These are phyloP conservation scores for Gliomastix tumulicola DNA, from an alignment of 2,329 filamentous ascomycete genomes.

Conservation along the genomic window DNA sequence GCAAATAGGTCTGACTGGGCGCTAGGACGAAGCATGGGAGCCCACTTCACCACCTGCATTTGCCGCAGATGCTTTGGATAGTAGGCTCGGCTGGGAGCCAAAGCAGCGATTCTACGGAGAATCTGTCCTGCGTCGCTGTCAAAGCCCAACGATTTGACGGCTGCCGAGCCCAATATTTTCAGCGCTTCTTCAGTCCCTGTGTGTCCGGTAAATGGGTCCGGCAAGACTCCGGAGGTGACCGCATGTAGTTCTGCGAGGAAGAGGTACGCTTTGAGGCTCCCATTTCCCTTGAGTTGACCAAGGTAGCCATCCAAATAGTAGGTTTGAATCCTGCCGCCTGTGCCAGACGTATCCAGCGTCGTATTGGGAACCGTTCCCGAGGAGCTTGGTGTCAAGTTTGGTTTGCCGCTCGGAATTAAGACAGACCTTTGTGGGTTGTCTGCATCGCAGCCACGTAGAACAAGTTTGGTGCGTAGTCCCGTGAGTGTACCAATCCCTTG, in stretches of 20 bases:
- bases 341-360: too few species aligned
- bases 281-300: constrained; percentile 32
- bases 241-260: constrained; percentile 42
- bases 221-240: constrained; percentile 39
- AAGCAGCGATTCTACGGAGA: constrained; percentile 20
- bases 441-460: constrained; percentile 25
- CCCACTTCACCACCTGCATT: constrained; percentile 4
- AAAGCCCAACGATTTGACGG: constrained; percentile 17
- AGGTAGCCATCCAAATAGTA: neutral
- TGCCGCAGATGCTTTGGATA: constrained; percentile 25
- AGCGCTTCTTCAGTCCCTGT: constrained; percentile 48
- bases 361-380: too few species aligned
- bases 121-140: neutral
- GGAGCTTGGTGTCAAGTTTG: constrained; percentile 15
- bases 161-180: constrained; percentile 34
- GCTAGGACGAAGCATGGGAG: too few species aligned
- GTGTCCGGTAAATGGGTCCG: constrained; percentile 33
- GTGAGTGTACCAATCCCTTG: constrained; percentile 40
- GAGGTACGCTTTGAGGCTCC: constrained; percentile 40
- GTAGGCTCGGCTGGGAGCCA: constrained; percentile 33
- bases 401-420: constrained; percentile 27
- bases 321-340: neutral
- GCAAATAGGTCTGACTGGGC: too few species aligned
- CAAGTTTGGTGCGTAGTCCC: constrained; percentile 41
- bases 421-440: constrained; percentile 18